A percentile compares a stretch with the other conserved stretches of the same genome.
Conservation (phyloP, 2,329 filamentous ascomycete species). For the Bipolaris gigantea region DNA sequence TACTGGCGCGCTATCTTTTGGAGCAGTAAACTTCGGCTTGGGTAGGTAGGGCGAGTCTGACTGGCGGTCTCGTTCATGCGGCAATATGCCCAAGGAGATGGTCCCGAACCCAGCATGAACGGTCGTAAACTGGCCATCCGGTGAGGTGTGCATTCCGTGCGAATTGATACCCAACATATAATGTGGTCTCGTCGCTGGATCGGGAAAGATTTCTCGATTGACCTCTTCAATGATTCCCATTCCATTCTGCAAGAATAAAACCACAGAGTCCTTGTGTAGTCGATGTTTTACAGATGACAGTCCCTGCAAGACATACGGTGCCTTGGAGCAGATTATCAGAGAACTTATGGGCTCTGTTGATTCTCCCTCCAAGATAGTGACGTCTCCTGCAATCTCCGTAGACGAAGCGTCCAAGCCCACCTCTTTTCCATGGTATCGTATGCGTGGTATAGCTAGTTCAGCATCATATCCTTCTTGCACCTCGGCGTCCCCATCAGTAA, state of each 20-base stretch:
- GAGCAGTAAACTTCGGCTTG: constrained; percentile 15
- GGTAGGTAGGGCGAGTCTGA: constrained; percentile 30
- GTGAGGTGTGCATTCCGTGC: constrained; percentile 56
- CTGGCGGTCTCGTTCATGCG: constrained; percentile 41
- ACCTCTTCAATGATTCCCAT: constrained; percentile 82
- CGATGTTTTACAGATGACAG: constrained; percentile 67
- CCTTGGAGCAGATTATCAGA: constrained; percentile 78
- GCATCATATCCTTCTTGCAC: constrained; percentile 49
- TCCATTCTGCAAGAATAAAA: constrained; percentile 78
- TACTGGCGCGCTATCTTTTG: constrained; percentile 2
- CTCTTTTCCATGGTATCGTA: constrained; percentile 45
- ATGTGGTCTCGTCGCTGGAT: constrained; percentile 66
- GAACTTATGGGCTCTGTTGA: constrained; percentile 63
- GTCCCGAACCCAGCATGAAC: constrained; percentile 63
- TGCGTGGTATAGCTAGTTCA: constrained; percentile 46
- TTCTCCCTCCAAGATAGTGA: constrained; percentile 25
- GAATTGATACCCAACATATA: constrained; percentile 73
- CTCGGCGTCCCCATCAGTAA: constrained; percentile 49
- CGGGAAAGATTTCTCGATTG: constrained; percentile 69
- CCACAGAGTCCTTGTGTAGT: constrained; percentile 67
- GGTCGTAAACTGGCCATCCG: constrained; percentile 54
- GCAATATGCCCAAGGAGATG: constrained; percentile 58
- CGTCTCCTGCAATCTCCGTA: constrained; percentile 9
- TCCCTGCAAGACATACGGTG: constrained; percentile 66
- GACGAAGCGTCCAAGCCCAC: constrained; percentile 19